Evolutionary conservation across 352 stramenopile species (phyloP).

Genomic region (Thalassiosira gravida): DNA sequence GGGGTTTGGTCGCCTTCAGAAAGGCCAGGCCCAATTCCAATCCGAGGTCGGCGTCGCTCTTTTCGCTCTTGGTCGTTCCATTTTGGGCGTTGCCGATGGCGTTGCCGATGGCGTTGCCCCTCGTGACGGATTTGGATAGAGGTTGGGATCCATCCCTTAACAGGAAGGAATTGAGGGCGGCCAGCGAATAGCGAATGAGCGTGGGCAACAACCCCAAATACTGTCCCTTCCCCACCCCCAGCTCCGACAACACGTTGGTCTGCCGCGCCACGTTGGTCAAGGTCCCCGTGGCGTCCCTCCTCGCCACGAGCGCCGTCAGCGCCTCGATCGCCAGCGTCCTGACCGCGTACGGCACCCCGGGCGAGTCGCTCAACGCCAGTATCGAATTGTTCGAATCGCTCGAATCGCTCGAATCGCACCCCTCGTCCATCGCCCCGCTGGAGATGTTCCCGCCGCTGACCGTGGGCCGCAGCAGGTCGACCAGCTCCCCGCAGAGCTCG

Average conservation of each 20-base stretch:
- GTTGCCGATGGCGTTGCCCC: not conserved
- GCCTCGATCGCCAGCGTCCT: slow-evolving; percentile 73
- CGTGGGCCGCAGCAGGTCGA: slow-evolving; percentile 80
- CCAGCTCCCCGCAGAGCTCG: slow-evolving; percentile 80
- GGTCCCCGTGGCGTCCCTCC: slow-evolving; percentile 62
- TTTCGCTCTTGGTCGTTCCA: slow-evolving; percentile 13
- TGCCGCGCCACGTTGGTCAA: slow-evolving; percentile 69
- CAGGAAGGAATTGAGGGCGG: slow-evolving; percentile 73
- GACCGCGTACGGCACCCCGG: slow-evolving; percentile 68
- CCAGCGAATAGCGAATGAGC: slow-evolving; percentile 82
- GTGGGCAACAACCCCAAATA: slow-evolving; percentile 83
- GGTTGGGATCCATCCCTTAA: slow-evolving; percentile 4
- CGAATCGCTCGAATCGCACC: not conserved
- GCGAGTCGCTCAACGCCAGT: slow-evolving; percentile 55
- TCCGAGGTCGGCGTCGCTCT: slow-evolving; percentile 35
- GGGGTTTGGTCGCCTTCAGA: slow-evolving; percentile 76
- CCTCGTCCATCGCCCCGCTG: slow-evolving; percentile 8
- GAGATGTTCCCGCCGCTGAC: slow-evolving; percentile 52
- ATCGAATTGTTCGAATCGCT: slow-evolving; percentile 25
- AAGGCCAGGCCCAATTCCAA: slow-evolving; percentile 81
- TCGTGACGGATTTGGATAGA: not conserved
- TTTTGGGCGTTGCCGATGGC: slow-evolving; percentile 7
- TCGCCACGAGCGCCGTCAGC: slow-evolving; percentile 76
- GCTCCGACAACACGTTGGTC: slow-evolving; percentile 79
- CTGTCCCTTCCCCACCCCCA: slow-evolving; percentile 83